Conservation (phyloP, 768 basidiomycete genomes). For the Pleurotus platypus region DNA sequence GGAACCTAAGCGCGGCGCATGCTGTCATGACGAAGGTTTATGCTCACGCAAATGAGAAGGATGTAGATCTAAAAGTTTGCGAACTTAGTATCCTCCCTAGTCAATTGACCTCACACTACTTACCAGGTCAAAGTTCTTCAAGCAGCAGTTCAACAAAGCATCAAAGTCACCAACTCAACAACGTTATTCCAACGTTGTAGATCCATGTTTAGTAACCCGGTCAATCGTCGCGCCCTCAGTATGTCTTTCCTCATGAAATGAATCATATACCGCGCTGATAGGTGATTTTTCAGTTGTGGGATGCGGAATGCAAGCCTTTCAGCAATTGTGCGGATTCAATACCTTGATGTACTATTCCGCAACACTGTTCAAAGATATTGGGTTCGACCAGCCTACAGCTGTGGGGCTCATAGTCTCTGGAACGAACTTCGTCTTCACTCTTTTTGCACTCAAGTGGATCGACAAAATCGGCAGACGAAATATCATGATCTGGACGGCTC, state of each 20-base stretch:
- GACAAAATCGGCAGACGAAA: conserved; percentile 67
- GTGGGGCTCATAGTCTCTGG: conserved; percentile 77
- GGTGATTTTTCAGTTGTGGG: conserved; percentile 49
- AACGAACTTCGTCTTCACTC: conserved; percentile 76
- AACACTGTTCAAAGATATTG: conserved; percentile 76
- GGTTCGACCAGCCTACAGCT: conserved; percentile 79
- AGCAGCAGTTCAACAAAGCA: conserved; percentile 56
- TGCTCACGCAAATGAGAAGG: conserved; percentile 54
- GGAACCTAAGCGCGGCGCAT: conserved; percentile 46
- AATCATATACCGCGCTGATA: background rate
- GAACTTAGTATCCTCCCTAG: background rate
- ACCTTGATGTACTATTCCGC: conserved; percentile 76
- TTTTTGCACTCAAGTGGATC: conserved; percentile 71
- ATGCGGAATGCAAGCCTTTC: conserved; percentile 79
- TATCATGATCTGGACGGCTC: conserved; percentile 69
- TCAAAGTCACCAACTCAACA: conserved; percentile 58
- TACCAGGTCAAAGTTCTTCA: conserved; percentile 54
- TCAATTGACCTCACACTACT: background rate
- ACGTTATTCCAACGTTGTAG: conserved; percentile 53
- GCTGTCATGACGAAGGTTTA: conserved; percentile 67
- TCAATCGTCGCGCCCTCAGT: conserved; percentile 72
- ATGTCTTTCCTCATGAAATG: conserved; percentile 19
- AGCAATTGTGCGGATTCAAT: conserved; percentile 84
- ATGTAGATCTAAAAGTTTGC: conserved; percentile 62
- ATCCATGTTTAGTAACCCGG: conserved; percentile 51